A percentile compares a stretch with the other conserved stretches of the same genome.
phyloP scores from a whole-genome alignment of 208 protist species.

The Leishmania major region DNA sequence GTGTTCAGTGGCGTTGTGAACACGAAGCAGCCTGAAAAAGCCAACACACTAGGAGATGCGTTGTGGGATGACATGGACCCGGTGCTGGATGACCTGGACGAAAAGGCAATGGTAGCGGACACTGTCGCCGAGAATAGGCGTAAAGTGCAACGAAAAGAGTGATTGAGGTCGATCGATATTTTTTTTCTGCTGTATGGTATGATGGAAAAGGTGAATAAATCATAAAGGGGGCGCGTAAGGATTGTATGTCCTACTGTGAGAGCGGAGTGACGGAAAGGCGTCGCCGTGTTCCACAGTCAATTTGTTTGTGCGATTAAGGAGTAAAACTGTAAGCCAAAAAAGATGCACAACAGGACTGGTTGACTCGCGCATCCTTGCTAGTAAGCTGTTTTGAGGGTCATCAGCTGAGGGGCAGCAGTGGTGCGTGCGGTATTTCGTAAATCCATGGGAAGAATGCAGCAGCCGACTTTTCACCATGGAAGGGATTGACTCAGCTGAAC shows the following conservation, averaged over 20 bases:
- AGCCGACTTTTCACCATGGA: neutral
- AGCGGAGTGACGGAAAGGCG: neutral
- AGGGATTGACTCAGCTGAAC: neutral
- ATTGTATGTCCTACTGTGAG: neutral
- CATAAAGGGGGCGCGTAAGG: neutral
- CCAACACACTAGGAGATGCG: slow-evolving; percentile 60
- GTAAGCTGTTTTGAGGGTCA: neutral
- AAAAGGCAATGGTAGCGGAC: slow-evolving; percentile 4
- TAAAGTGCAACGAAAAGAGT: slow-evolving; percentile 11
- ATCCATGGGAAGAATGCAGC: neutral
- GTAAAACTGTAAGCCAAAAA: neutral
- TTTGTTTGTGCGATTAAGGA: neutral
- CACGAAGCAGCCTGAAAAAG: slow-evolving; percentile 68
- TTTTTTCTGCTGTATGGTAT: neutral
- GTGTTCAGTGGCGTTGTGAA: slow-evolving; percentile 73
- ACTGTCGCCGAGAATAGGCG: neutral
- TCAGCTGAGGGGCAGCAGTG: neutral
- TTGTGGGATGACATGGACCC: slow-evolving; percentile 90
- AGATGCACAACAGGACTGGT: neutral
- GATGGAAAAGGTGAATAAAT: neutral
- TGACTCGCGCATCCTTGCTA: too few relatives aligned
- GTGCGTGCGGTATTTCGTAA: neutral
- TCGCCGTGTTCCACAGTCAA: neutral
- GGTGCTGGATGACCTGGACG: slow-evolving; percentile 69
- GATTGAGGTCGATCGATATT: neutral